A percentile compares a stretch with the other conserved stretches of the same genome.
Evolutionary conservation across 257 asterid species (phyloP).

Genomic region (Ballota nigra): DNA sequence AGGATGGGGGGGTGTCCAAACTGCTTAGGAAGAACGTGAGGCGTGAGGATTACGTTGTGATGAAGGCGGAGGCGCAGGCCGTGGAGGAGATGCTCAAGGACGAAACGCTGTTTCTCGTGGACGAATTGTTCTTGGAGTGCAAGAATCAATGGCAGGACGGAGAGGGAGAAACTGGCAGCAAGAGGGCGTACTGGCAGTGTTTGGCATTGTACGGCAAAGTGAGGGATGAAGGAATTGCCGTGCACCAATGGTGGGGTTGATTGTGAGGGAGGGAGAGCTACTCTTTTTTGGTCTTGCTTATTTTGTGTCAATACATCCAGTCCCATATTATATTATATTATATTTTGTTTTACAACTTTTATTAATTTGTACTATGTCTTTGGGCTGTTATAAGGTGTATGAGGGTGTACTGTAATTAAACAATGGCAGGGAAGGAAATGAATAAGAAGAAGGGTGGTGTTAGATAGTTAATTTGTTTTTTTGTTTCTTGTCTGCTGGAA

Average conservation of each 20-base stretch:
- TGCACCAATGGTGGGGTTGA: slow-evolving; percentile 88
- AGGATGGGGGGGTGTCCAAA: slow-evolving; percentile 38
- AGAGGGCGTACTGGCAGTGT: slow-evolving; percentile 89
- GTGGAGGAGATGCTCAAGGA: slow-evolving; percentile 67
- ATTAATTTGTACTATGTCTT: too few species aligned
- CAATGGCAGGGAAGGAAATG: slow-evolving; percentile 13
- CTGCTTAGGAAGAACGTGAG: slow-evolving; percentile 55
- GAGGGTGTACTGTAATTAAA: slow-evolving; percentile 1
- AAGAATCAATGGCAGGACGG: slow-evolving; percentile 53
- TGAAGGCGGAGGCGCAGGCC: slow-evolving; percentile 83
- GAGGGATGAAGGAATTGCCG: slow-evolving; percentile 80
- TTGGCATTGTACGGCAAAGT: slow-evolving; percentile 71
- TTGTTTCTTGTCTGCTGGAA: neutral
- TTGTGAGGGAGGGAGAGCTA: slow-evolving; percentile 32
- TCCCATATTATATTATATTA: too few species aligned
- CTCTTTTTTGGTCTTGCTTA: neutral
- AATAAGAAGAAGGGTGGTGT: neutral
- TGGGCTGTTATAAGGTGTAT: neutral
- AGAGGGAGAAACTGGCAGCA: slow-evolving; percentile 31
- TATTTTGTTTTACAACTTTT: too few species aligned
- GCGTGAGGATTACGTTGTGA: slow-evolving; percentile 67
- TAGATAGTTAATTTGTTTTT: neutral
- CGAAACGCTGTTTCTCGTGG: slow-evolving; percentile 53
- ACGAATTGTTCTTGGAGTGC: slow-evolving; percentile 78
- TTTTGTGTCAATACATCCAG: neutral